Conservation (phyloP, 768 basidiomycete genomes). For the Cystofilobasidium macerans region DNA sequence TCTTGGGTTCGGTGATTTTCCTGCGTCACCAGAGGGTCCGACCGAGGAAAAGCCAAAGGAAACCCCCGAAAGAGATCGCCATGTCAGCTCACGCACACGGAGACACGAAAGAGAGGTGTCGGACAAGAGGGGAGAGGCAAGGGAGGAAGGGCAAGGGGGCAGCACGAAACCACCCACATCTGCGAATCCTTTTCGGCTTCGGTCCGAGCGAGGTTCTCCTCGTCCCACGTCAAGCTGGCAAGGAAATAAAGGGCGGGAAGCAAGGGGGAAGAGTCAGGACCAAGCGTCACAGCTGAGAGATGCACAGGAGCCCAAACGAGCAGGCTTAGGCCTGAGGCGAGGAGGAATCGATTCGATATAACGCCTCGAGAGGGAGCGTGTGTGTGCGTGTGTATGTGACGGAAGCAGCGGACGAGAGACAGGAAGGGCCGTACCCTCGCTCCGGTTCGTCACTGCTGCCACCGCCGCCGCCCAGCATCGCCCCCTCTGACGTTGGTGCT, state of each 20-base stretch:
- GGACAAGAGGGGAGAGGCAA: no score
- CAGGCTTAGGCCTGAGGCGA: no score
- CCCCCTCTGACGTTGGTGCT: background rate
- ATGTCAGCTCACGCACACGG: no score
- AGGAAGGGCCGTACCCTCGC: no score
- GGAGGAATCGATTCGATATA: no score
- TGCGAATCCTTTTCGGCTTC: slow-evolving; percentile 89
- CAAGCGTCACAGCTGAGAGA: no score
- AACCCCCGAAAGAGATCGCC: background rate
- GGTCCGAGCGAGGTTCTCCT: slow-evolving; percentile 80
- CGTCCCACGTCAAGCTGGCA: slow-evolving; percentile 78
- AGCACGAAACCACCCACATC: slow-evolving; percentile 45
- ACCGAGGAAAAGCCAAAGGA: background rate
- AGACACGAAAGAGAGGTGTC: no score
- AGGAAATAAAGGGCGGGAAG: background rate
- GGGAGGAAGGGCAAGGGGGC: background rate
- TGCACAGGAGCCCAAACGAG: background rate
- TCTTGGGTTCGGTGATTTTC: slow-evolving; percentile 97
- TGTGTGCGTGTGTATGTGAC: no score
- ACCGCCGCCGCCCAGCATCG: background rate
- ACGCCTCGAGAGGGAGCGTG: no score
- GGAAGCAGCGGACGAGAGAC: no score
- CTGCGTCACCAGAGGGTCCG: slow-evolving; percentile 22
- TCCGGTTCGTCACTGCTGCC: no score
- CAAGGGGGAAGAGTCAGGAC: background rate